phyloP scores from a whole-genome alignment of 768 basidiomycete genomes.

The Fomitopsis pulvina region DNA sequence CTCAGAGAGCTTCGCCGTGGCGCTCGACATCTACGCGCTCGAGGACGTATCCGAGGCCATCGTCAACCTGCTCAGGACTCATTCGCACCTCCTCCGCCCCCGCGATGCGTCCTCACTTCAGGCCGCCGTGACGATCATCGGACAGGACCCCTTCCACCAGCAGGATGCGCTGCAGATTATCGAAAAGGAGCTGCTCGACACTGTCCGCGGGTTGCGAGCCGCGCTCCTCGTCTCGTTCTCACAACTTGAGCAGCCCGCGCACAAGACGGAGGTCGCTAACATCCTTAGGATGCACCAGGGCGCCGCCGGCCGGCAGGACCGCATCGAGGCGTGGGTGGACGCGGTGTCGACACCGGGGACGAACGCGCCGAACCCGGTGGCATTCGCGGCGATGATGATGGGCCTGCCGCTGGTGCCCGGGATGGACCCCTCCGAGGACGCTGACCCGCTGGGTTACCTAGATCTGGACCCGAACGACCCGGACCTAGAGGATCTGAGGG shows the following conservation, averaged over 20 bases:
- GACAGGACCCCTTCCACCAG: slow-evolving; percentile 23
- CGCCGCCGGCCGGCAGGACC: slow-evolving; percentile 34
- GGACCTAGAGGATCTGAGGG: slow-evolving; percentile 52
- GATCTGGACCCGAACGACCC: slow-evolving; percentile 47
- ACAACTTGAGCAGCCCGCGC: slow-evolving; percentile 34
- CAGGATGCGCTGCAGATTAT: slow-evolving; percentile 35
- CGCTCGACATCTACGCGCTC: slow-evolving; percentile 44
- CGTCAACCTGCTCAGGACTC: slow-evolving; percentile 34
- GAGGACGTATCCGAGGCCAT: slow-evolving; percentile 31
- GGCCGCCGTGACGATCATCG: slow-evolving; percentile 34
- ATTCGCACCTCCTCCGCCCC: slow-evolving; percentile 55
- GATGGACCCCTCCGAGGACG: slow-evolving; percentile 32
- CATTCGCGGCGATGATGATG: slow-evolving; percentile 63
- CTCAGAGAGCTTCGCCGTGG: slow-evolving; percentile 46
- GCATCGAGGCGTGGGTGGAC: slow-evolving; percentile 49
- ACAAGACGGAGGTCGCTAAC: slow-evolving; percentile 35
- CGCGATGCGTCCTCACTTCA: slow-evolving; percentile 45
- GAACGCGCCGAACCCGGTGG: slow-evolving; percentile 40
- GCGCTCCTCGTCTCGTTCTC: slow-evolving; percentile 41
- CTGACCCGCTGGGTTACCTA: slow-evolving; percentile 43
- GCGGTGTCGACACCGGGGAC: slow-evolving; percentile 34
- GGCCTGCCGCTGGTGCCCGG: slow-evolving; percentile 38
- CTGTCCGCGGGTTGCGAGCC: slow-evolving; percentile 34
- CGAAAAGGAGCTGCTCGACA: slow-evolving; percentile 47
- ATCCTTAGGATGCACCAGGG: slow-evolving; percentile 38